A percentile compares a stretch with the other conserved stretches of the same genome.
Conservation (phyloP, 1,284 basidiomycete species). For the Microbotryum intermedium region DNA sequence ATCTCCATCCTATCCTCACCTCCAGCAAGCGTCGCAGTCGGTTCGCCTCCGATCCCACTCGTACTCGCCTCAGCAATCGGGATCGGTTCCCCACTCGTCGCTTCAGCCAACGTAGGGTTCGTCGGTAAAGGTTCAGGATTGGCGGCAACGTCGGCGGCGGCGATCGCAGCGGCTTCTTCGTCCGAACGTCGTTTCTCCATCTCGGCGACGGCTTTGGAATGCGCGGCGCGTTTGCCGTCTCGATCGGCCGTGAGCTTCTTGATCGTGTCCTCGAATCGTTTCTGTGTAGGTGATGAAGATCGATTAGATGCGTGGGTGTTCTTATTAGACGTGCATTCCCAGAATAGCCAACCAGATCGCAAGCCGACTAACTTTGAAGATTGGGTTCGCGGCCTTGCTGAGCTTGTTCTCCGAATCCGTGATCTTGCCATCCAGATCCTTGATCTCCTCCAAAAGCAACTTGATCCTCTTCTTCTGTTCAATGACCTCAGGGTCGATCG, state of each 20-base stretch:
- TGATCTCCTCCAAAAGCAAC: conserved; percentile 77
- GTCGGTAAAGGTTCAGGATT: no score
- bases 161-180: no score
- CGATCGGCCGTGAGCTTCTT: conserved; percentile 77
- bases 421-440: conserved; percentile 78
- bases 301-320: background rate
- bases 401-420: conserved; percentile 77
- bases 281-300: conserved; percentile 44
- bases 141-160: no score
- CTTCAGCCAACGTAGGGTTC: no score
- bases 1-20: no score
- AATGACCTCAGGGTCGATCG: conserved; percentile 40
- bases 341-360: no score
- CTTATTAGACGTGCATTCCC: no score
- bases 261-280: conserved; percentile 86
- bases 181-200: conserved; percentile 13
- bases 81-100: no score
- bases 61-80: no score
- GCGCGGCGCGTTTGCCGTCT: conserved; percentile 70
- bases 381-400: conserved; percentile 74
- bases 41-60: no score
- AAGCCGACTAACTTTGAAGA: conserved; percentile 65
- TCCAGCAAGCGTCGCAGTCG: no score
- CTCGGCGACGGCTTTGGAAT: conserved; percentile 26
- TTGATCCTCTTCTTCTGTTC: conserved; percentile 43